A percentile compares a stretch with the other conserved stretches of the same genome.
phyloP scores from a whole-genome alignment of 192 early-diverging fungal genomes.

The Ambispora gerdemannii region DNA sequence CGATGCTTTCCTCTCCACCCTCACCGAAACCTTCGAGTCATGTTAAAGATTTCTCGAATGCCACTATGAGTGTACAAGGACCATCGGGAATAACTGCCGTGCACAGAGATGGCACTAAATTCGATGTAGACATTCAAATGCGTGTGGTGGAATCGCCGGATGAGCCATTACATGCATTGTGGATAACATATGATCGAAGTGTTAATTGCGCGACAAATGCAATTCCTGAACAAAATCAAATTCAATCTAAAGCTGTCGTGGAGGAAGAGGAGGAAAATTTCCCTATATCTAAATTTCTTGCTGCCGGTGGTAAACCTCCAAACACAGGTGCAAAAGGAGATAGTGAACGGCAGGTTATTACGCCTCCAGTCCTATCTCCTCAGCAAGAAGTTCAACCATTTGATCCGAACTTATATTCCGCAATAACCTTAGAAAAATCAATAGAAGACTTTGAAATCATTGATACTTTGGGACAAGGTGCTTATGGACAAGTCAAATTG shows the following conservation, averaged over 20 bases:
- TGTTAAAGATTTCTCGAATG: background rate
- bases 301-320: conserved; percentile 23
- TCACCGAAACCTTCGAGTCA: background rate
- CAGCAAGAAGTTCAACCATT: background rate
- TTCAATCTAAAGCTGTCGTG: conserved; percentile 14
- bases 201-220: conserved; percentile 36
- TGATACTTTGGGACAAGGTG: conserved; percentile 63
- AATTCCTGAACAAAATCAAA: background rate
- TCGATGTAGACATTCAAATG: conserved; percentile 61
- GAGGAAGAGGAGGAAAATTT: conserved; percentile 28
- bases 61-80: background rate
- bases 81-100: conserved; percentile 51
- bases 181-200: conserved; percentile 62
- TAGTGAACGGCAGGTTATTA: background rate
- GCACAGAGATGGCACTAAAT: conserved; percentile 58
- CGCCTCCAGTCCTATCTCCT: conserved; percentile 24
- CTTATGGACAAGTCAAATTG: conserved; percentile 68
- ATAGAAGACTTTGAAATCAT: conserved; percentile 64
- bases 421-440: conserved; percentile 38
- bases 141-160: conserved; percentile 49
- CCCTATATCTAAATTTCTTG: conserved; percentile 11
- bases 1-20: conserved; percentile 31
- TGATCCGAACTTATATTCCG: conserved; percentile 40
- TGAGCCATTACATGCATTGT: conserved; percentile 53
- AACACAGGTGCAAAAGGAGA: background rate